These are phyloP conservation scores for Blumeria hordei DNA, from an alignment of 2,329 filamentous ascomycete genomes.

Conservation along the genomic window DNA sequence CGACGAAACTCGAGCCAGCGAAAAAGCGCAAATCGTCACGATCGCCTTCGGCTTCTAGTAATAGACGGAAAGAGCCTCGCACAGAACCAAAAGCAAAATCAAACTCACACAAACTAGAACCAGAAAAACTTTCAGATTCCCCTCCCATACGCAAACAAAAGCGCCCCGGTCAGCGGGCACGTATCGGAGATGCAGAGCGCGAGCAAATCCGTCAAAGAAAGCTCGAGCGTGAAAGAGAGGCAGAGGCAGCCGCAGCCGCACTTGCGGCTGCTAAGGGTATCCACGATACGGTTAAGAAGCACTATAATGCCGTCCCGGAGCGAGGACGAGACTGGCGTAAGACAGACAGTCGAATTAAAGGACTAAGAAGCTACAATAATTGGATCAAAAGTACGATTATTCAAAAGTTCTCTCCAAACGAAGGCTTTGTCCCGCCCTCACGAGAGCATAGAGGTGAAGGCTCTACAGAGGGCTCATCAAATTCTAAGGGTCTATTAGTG, in stretches of 20 bases:
- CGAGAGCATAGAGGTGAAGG: slow-evolving; percentile 22
- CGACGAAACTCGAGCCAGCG: slow-evolving; percentile 18
- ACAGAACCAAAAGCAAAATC: slow-evolving; percentile 9
- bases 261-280: slow-evolving; percentile 25
- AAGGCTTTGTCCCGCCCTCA: slow-evolving; percentile 41
- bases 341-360: slow-evolving; percentile 86
- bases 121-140: slow-evolving; percentile 10
- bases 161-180: slow-evolving; percentile 38
- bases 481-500: slow-evolving; percentile 41
- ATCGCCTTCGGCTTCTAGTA: slow-evolving; percentile 14
- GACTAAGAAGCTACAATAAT: slow-evolving; percentile 85
- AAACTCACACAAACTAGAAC: slow-evolving; percentile 9
- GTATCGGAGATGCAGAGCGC: slow-evolving; percentile 41
- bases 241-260: slow-evolving; percentile 13
- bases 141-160: slow-evolving; percentile 37
- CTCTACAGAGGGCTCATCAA: slow-evolving; percentile 13
- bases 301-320: slow-evolving; percentile 92
- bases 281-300: slow-evolving; percentile 69
- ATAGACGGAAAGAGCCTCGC: slow-evolving; percentile 9
- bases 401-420: slow-evolving; percentile 76
- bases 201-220: slow-evolving; percentile 40
- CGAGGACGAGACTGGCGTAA: slow-evolving; percentile 84
- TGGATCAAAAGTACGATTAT: slow-evolving; percentile 97
- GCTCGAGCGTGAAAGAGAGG: slow-evolving; percentile 28
- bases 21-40: slow-evolving; percentile 19